Percentiles rank a stretch among this genome's conserved stretches.
Conservation (phyloP, 768 basidiomycete genomes). For the Plicaturopsis crispa region DNA sequence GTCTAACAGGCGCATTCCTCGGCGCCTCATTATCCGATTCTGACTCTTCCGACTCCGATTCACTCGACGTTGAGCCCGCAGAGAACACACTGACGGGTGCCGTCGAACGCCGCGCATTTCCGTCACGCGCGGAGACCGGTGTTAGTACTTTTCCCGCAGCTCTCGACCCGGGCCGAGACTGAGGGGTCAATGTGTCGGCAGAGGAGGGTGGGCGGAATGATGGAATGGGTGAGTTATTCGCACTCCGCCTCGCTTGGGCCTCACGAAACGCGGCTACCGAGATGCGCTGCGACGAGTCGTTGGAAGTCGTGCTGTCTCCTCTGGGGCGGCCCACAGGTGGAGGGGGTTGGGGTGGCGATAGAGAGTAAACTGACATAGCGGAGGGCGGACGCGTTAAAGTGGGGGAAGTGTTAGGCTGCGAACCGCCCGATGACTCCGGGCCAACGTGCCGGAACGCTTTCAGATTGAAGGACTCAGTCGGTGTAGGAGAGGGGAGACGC, state of each 20-base stretch:
- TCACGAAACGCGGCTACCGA: slow-evolving; percentile 79
- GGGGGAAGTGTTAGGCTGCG: slow-evolving; percentile 18
- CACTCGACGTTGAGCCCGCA: slow-evolving; percentile 18
- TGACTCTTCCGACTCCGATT: slow-evolving; percentile 28
- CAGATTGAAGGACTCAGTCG: slow-evolving; percentile 55
- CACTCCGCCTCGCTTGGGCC: slow-evolving; percentile 60
- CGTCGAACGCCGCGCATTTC: slow-evolving; percentile 1
- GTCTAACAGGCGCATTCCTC: slow-evolving; percentile 8
- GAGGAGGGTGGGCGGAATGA: slow-evolving; percentile 34
- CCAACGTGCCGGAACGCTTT: slow-evolving; percentile 67
- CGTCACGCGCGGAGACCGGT: neutral
- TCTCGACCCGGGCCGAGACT: neutral
- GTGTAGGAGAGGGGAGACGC: slow-evolving; percentile 11
- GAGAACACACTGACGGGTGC: slow-evolving; percentile 15
- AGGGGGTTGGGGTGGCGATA: slow-evolving; percentile 18
- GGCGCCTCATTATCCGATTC: slow-evolving; percentile 20
- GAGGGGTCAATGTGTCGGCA: slow-evolving; percentile 15
- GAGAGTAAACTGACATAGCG: slow-evolving; percentile 18
- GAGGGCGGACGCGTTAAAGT: slow-evolving; percentile 11
- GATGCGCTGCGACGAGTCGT: slow-evolving; percentile 68
- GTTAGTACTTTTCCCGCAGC: neutral
- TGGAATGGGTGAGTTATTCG: slow-evolving; percentile 52
- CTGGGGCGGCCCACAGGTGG: slow-evolving; percentile 42
- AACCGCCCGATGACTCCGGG: too few relatives aligned
- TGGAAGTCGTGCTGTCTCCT: slow-evolving; percentile 48